These are phyloP conservation scores for Aspergillus calidoustus DNA, from an alignment of 2,329 filamentous ascomycete genomes.

Conservation along the genomic window DNA sequence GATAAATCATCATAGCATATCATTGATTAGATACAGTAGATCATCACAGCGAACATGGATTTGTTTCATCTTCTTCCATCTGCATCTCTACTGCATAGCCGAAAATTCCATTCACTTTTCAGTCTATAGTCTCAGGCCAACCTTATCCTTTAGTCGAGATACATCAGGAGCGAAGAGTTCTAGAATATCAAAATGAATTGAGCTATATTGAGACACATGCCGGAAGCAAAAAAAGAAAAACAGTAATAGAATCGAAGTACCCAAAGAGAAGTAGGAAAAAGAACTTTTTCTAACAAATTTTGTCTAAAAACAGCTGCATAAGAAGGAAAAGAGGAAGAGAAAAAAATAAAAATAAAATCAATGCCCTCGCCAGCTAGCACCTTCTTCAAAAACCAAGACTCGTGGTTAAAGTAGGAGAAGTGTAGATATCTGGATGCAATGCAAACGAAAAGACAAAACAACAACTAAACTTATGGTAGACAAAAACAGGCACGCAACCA, in stretches of 20 bases:
- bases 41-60: not conserved
- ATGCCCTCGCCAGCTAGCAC: conserved; percentile 33
- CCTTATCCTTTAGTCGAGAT: no score
- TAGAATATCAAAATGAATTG: conserved; percentile 10
- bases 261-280: conserved; percentile 7
- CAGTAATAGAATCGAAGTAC: not conserved
- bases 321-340: conserved; percentile 9
- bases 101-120: not conserved
- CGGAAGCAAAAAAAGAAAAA: not conserved
- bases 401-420: not conserved
- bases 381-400: not conserved
- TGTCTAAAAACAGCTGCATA: conserved; percentile 30
- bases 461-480: conserved; percentile 9
- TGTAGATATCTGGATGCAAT: conserved; percentile 25
- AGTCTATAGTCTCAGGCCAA: no score
- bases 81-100: not conserved
- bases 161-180: no score
- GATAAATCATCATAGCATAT: conserved; percentile 1
- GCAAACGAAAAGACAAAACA: conserved; percentile 16
- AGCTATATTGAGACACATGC: conserved; percentile 19
- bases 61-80: not conserved
- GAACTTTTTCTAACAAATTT: conserved; percentile 33
- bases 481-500: conserved; percentile 22
- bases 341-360: no score
- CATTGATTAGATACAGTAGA: not conserved